A percentile compares a stretch with the other conserved stretches of the same genome.
Conservation (phyloP, 495 filamentous ascomycete genomes). For the Thermochaetoides thermophila region DNA sequence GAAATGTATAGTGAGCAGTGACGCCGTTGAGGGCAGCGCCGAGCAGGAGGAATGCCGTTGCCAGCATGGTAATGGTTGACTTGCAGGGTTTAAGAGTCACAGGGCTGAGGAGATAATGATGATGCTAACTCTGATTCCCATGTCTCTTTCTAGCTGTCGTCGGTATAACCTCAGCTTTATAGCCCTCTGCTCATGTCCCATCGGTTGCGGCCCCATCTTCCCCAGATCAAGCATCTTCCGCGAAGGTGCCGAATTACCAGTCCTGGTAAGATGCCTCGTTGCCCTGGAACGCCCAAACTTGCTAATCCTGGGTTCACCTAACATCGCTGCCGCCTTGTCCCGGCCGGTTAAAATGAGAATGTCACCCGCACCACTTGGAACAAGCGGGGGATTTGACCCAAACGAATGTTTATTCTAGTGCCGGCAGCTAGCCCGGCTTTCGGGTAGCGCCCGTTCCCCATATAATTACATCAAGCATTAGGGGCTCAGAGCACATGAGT, state of each 20-base stretch:
- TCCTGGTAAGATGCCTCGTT: slow-evolving; percentile 7
- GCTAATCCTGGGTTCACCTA: slow-evolving; percentile 1
- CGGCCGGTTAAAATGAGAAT: slow-evolving; percentile 10
- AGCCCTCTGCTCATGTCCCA: too few species aligned
- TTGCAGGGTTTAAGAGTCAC: too few species aligned
- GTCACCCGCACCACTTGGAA: slow-evolving; percentile 5
- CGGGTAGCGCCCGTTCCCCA: background rate
- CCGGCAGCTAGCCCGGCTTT: slow-evolving; percentile 5
- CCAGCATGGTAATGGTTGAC: slow-evolving; percentile 16
- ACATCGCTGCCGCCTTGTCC: slow-evolving; percentile 9
- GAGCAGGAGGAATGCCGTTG: slow-evolving; percentile 6
- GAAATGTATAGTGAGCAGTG: slow-evolving; percentile 19
- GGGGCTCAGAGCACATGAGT: too few species aligned
- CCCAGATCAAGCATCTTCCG: slow-evolving; percentile 9
- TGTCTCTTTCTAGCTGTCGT: too few species aligned
- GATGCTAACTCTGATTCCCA: background rate
- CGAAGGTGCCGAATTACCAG: background rate
- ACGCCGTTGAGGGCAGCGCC: slow-evolving; percentile 10
- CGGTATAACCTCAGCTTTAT: too few species aligned
- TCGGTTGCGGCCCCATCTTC: slow-evolving; percentile 1
- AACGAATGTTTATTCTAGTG: slow-evolving; percentile 3
- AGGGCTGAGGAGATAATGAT: too few species aligned
- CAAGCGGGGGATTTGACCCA: too few species aligned
- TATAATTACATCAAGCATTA: too few species aligned
- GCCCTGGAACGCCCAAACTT: background rate